Conservation (phyloP, 1,284 basidiomycete species). For the Apiotrichum mycotoxinovorans region DNA sequence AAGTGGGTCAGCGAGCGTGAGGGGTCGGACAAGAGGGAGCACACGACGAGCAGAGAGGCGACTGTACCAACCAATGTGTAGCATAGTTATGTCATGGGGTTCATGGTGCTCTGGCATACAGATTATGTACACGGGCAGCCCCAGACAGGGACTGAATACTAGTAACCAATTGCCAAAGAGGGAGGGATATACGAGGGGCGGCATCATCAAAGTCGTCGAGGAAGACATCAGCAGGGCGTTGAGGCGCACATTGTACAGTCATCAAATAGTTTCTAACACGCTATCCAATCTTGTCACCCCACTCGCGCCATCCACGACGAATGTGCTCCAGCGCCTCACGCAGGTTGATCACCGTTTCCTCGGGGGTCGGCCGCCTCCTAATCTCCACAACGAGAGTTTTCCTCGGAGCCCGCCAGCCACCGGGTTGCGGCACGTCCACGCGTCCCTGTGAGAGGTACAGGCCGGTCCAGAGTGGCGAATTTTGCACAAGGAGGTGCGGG, state of each 20-base stretch:
- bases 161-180: no score
- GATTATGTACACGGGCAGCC: not conserved
- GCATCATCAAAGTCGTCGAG: no score
- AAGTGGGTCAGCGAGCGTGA: conserved; percentile 53
- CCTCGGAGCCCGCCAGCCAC: conserved; percentile 9
- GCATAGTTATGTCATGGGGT: no score
- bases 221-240: no score
- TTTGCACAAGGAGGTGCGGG: conserved; percentile 25
- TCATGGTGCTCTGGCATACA: not conserved
- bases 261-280: not conserved
- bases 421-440: conserved; percentile 5
- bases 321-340: conserved; percentile 35
- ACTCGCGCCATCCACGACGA: conserved; percentile 24
- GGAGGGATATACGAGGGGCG: not conserved
- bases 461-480: conserved; percentile 37
- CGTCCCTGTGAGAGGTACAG: conserved; percentile 26
- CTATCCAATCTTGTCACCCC: conserved; percentile 24
- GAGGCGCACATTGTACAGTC: not conserved
- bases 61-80: no score
- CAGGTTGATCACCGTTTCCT: conserved; percentile 28
- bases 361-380: conserved; percentile 21
- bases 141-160: no score
- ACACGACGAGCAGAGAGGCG: no score
- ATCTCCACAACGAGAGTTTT: conserved; percentile 36
- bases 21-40: no score